phyloP scores from a whole-genome alignment of 2,329 filamentous ascomycete species.

The Aureobasidium sp. region DNA sequence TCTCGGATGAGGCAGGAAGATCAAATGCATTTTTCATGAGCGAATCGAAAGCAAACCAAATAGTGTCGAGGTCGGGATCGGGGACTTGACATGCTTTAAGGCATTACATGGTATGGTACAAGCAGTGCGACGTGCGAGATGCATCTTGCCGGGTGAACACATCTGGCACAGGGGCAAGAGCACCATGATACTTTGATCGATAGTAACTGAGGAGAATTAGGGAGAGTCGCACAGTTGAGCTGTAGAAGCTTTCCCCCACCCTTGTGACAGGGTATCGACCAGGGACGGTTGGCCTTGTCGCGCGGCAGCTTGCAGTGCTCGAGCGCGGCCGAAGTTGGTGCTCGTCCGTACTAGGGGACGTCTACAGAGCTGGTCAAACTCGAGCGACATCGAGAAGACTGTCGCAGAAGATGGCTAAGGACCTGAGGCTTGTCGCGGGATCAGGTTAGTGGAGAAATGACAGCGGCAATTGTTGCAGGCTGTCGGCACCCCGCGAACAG shows the following conservation, averaged over 20 bases:
- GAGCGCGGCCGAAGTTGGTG: not conserved
- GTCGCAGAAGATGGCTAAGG: not conserved
- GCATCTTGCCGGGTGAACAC: not conserved
- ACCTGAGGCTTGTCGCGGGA: too few species aligned
- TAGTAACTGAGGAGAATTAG: not conserved
- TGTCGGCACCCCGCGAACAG: conserved; percentile 3
- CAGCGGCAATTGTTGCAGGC: not conserved
- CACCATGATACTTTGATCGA: not conserved
- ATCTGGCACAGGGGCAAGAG: not conserved
- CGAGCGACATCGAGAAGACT: not conserved
- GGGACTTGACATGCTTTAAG: not conserved
- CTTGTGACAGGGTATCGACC: not conserved
- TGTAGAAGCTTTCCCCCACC: conserved; percentile 5
- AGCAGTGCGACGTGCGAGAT: conserved; percentile 1
- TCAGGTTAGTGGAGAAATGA: not conserved
- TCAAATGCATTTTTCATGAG: not conserved
- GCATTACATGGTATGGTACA: not conserved
- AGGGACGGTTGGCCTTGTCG: not conserved
- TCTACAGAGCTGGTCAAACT: not conserved
- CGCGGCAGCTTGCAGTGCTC: conserved; percentile 1
- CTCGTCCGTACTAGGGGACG: not conserved
- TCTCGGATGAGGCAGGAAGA: not conserved
- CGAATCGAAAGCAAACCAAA: not conserved
- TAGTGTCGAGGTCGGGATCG: conserved; percentile 1
- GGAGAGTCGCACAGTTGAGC: conserved; percentile 11